phyloP scores from a whole-genome alignment of 106 monocot species.

The Dendrobium huoshanense region DNA sequence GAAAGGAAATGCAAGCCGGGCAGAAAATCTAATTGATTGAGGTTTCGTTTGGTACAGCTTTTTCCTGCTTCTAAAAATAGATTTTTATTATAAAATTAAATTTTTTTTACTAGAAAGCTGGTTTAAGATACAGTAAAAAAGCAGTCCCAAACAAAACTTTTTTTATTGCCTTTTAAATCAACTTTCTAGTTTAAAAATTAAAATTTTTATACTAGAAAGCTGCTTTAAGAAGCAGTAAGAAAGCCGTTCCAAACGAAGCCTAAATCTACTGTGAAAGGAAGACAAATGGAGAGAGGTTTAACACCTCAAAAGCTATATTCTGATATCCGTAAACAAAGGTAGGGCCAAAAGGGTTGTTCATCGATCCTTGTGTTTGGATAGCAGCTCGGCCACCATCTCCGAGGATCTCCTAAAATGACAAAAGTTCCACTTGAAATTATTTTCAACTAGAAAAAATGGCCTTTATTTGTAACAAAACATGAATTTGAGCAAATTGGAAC shows the following conservation, averaged over 20 bases:
- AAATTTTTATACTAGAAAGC: too few relatives aligned
- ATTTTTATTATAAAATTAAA: too few relatives aligned
- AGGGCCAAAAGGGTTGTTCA: conserved; percentile 93
- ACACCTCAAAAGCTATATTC: conserved; percentile 90
- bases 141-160: too few relatives aligned
- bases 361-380: conserved; percentile 91
- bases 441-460: neutral
- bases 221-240: too few relatives aligned
- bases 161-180: too few relatives aligned
- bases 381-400: conserved; percentile 95
- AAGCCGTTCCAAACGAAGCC: too few relatives aligned
- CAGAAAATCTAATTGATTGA: neutral
- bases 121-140: too few relatives aligned
- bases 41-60: too few relatives aligned
- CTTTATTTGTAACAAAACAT: neutral
- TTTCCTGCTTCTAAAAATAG: too few relatives aligned
- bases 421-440: neutral
- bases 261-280: neutral
- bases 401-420: conserved; percentile 67
- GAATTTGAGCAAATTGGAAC: neutral
- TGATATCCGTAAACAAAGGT: conserved; percentile 97
- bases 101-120: too few relatives aligned
- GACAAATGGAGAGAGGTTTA: neutral
- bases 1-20: neutral
- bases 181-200: too few relatives aligned